Base-by-base conservation (phyloP, 257 asterid genomes). In the Nicotiana tabacum region DNA sequence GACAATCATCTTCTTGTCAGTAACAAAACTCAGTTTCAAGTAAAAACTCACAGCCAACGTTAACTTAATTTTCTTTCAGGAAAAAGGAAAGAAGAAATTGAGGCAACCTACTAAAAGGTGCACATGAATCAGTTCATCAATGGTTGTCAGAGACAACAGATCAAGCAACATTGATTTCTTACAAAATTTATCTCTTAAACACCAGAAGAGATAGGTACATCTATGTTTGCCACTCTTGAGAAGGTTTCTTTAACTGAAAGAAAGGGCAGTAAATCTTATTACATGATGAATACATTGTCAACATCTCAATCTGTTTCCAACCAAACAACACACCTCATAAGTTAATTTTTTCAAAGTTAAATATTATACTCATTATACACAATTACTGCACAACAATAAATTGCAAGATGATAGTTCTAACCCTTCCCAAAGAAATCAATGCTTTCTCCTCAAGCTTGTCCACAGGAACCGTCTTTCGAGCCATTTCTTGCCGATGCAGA, bases 381-480 rank as follows among this genome's bases (percentile, higher is more conserved):
- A 21, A 32, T 53, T 51, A 33, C 58, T 16, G 55, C 64, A 60
- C 39, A 58, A 72, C 35, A 82, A 74, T 15, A 66, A 78, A 80
- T 24, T 80, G 82, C 27, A 56, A 85, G 86, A 72, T 77, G 81
- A 81, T 83, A 84, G 82, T 4, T 27, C 91, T 86, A 85, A 94
- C 98, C 94, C 98, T 94, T 80, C 98, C 98, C 91, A 96, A 87
- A 51, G 97, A 89, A 86, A 96, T 88, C 86, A 85, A 32, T 77
- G 99, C 95, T 86, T 95, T 95, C 89, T 95, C 99, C 93, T 93
- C 98, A 83, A 96, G 96, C 87, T 88, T 93, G 80, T 93, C 99
- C 85, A 86, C 84, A 51, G 97, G 95, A 39, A 94, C 98, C 3
- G 97, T 92, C 83, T 88, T 92, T 51, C 93, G 91, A 84, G 97